These are phyloP conservation scores for Aspergillus baeticus DNA, from an alignment of 495 filamentous ascomycete species.

Conservation along the genomic window DNA sequence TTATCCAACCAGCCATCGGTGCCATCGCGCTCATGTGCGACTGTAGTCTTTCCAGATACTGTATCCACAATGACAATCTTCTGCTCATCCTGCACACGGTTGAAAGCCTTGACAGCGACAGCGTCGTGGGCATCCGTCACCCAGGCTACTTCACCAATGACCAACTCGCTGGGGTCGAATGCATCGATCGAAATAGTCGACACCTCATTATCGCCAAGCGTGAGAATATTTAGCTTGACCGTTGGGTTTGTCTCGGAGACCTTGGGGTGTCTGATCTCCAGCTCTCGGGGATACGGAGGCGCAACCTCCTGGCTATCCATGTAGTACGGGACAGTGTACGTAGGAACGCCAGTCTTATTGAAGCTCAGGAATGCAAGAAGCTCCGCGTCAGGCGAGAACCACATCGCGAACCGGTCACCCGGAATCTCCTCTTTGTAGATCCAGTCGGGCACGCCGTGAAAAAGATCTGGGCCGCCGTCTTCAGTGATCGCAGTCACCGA, in stretches of 20 bases:
- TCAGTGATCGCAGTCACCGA: slow-evolving; percentile 15
- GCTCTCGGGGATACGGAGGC: slow-evolving; percentile 19
- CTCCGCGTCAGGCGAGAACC: slow-evolving; percentile 21
- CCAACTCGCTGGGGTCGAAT: slow-evolving; percentile 17
- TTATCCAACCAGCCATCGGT: slow-evolving; percentile 23
- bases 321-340: slow-evolving; percentile 19
- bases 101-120: slow-evolving; percentile 17
- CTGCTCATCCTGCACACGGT: slow-evolving; percentile 20
- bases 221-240: slow-evolving; percentile 15
- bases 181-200: slow-evolving; percentile 13
- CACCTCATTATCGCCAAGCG: slow-evolving; percentile 1
- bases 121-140: slow-evolving; percentile 17
- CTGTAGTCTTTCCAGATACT: neutral
- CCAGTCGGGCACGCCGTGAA: slow-evolving; percentile 23
- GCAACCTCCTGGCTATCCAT: slow-evolving; percentile 20
- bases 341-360: slow-evolving; percentile 20
- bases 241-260: slow-evolving; percentile 21
- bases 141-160: slow-evolving; percentile 21
- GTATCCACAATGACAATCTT: slow-evolving; percentile 17
- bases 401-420: slow-evolving; percentile 14
- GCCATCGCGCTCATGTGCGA: slow-evolving; percentile 17
- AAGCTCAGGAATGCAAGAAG: slow-evolving; percentile 18
- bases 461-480: slow-evolving; percentile 17
- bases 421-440: slow-evolving; percentile 22
- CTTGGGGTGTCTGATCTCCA: slow-evolving; percentile 19